Evolutionary conservation across 129 eudicot species (phyloP), one percentile per base, ranked within the genome.

Genomic region (Oenanthe sinensis): DNA sequence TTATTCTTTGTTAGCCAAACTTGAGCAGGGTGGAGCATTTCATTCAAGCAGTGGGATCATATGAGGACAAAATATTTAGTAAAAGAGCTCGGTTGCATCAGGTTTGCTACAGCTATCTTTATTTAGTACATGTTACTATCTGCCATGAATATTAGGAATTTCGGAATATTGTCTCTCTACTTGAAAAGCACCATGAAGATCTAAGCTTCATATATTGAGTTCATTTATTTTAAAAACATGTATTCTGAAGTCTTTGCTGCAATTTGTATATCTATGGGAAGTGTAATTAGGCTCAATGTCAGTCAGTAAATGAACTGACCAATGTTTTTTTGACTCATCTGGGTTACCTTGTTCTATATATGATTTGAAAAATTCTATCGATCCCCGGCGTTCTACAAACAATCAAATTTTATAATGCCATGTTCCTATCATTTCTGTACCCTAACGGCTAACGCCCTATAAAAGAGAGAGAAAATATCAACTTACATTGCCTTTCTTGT

Each of bases 21-120:
- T 81, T 95, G 78, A 78, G 85, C 80, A 90, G 87, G 83, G 99
- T 95, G 82, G 99, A 95, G 78, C 92, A 87, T 10, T 95, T 95
- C 81, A 95, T 95, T 69, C 99, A 92, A 89, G 99, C 99, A 49
- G 94, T 92, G 76, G 99, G 99, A 60, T 79, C 94, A 42, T 92
- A 88, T 22, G 99, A 95, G 80, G 99, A 95, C 78, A 86, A 87
- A 69, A 95, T 92, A 44, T 95, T 95, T 74, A 93, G 89, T 85
- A 95, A 95, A 86, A 92, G 99, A 82, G 85, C 88, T 68, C 89
- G 90, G 44, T 62, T 95, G 79, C 97, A 92, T 85, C 95, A 90
- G 94, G 98, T 92, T 77, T 79, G 77, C 76, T 8, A 8, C 75
- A 20, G 3, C 8, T 26, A 22, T 72, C 8, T 72, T 13, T n/a